Conservation (phyloP, 2,329 filamentous ascomycete genomes). For the Talaromyces sp. region DNA sequence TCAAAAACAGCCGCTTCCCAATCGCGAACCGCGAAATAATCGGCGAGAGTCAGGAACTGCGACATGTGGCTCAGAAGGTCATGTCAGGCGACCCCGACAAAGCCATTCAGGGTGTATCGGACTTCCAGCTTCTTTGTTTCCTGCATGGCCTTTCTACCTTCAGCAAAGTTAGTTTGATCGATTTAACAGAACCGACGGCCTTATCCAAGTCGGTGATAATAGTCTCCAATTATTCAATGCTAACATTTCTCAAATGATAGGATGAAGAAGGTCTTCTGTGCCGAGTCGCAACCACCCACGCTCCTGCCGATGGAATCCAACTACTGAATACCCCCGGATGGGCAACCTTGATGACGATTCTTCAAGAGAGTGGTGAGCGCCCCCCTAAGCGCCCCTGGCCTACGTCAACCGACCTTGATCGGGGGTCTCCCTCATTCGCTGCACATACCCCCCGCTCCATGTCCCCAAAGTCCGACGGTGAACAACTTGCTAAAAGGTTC, state of each 20-base stretch:
- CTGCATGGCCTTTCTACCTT: slow-evolving; percentile 79
- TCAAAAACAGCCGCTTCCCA: slow-evolving; percentile 73
- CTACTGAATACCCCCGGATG: slow-evolving; percentile 86
- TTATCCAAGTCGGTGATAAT: no score
- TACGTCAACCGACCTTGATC: slow-evolving; percentile 43
- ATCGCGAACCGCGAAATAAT: slow-evolving; percentile 89
- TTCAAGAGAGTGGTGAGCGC: slow-evolving; percentile 97
- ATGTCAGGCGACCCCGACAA: slow-evolving; percentile 65
- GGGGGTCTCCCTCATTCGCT: slow-evolving; percentile 20
- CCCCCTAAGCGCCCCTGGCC: slow-evolving; percentile 70
- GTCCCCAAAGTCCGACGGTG: slow-evolving; percentile 54
- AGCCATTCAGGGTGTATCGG: slow-evolving; percentile 72
- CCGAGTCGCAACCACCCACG: slow-evolving; percentile 78
- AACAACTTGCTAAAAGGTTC: slow-evolving; percentile 66
- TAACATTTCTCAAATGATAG: slow-evolving; percentile 51
- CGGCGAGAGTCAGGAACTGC: slow-evolving; percentile 81
- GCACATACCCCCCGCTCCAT: slow-evolving; percentile 34
- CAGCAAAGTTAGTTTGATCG: slow-evolving; percentile 68
- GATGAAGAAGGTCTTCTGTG: slow-evolving; percentile 87
- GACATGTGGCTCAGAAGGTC: slow-evolving; percentile 68
- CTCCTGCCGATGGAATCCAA: slow-evolving; percentile 78
- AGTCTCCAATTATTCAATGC: slow-evolving; percentile 10
- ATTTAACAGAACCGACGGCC: no score
- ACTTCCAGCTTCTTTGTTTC: slow-evolving; percentile 93
- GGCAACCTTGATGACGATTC: slow-evolving; percentile 89